phyloP scores from a whole-genome alignment of 2,329 filamentous ascomycete genomes.

The Cercospora sojina region DNA sequence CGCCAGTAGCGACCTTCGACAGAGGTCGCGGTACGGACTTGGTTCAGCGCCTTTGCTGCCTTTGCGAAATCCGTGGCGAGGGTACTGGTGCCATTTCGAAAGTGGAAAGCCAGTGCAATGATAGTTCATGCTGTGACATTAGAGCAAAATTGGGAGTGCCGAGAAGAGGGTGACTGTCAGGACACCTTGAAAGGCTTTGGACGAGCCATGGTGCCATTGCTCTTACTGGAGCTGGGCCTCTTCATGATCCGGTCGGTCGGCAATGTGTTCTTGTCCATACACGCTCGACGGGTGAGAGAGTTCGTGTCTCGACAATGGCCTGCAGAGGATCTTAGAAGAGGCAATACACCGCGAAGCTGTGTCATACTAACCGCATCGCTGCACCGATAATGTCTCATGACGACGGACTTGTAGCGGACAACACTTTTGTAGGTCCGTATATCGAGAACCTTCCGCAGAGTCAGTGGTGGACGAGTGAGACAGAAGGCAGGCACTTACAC shows the following conservation, averaged over 20 bases:
- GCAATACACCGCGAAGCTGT: neutral
- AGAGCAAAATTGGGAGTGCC: neutral
- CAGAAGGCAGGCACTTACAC: slow-evolving; percentile 15
- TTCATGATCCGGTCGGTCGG: slow-evolving; percentile 9
- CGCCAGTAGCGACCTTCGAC: neutral
- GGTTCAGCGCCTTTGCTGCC: neutral
- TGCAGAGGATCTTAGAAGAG: neutral
- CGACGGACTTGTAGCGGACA: slow-evolving; percentile 22
- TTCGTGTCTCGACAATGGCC: slow-evolving; percentile 24
- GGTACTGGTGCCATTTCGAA: neutral
- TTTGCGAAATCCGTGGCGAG: neutral
- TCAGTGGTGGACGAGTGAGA: slow-evolving; percentile 5
- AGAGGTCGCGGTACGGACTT: neutral
- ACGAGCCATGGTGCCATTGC: slow-evolving; percentile 4
- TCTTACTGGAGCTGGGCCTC: neutral
- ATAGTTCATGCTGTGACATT: neutral
- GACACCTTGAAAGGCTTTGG: slow-evolving; percentile 11
- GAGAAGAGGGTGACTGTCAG: neutral
- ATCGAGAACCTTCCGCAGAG: slow-evolving; percentile 18
- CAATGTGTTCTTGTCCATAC: slow-evolving; percentile 11
- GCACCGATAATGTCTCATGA: slow-evolving; percentile 19
- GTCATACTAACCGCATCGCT: slow-evolving; percentile 20
- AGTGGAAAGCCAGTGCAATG: neutral
- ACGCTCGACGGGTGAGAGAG: slow-evolving; percentile 18
- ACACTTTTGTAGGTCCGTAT: slow-evolving; percentile 23